A percentile compares a stretch with the other conserved stretches of the same genome.
These are phyloP conservation scores for Tetracladium marchalianum DNA, from an alignment of 495 filamentous ascomycete genomes.

Conservation along the genomic window DNA sequence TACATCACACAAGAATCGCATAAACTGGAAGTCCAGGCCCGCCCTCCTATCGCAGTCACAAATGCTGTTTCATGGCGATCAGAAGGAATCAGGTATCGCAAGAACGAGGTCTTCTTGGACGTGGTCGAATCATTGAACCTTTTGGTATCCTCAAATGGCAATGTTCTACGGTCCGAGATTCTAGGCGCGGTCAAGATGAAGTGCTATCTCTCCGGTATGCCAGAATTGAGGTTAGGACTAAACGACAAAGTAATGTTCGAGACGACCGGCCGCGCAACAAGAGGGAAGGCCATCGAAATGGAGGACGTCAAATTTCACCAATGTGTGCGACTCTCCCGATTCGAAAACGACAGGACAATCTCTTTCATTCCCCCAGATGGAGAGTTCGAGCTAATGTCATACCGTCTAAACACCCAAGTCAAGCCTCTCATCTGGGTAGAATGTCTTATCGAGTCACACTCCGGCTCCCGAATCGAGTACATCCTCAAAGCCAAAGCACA, in stretches of 20 bases:
- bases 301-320: slow-evolving; percentile 99
- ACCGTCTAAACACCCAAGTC: slow-evolving; percentile 96
- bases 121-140: slow-evolving; percentile 97
- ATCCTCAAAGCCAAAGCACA: slow-evolving; percentile 98
- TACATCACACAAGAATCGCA: slow-evolving; percentile 99
- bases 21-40: slow-evolving; percentile 94
- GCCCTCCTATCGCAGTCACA: slow-evolving; percentile 98
- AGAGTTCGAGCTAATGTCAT: slow-evolving; percentile 99
- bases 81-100: slow-evolving; percentile 96
- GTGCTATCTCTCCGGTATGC: slow-evolving; percentile 98
- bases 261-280: slow-evolving; percentile 85
- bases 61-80: slow-evolving; percentile 97
- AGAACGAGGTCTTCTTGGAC: slow-evolving; percentile 98
- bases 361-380: slow-evolving; percentile 98
- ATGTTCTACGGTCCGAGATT: slow-evolving; percentile 94
- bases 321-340: slow-evolving; percentile 88
- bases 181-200: slow-evolving; percentile 99
- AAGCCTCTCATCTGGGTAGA: slow-evolving; percentile 99
- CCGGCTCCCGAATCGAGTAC: slow-evolving; percentile 90
- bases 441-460: slow-evolving; percentile 92
- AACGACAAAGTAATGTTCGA: slow-evolving; percentile 99
- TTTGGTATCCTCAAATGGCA: slow-evolving; percentile 87
- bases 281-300: slow-evolving; percentile 99
- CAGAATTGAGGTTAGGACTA: slow-evolving; percentile 84
- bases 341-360: slow-evolving; percentile 98